Evolutionary conservation across 2,329 filamentous ascomycete genomes (phyloP).

Genomic region (Drechslerella dactyloides): DNA sequence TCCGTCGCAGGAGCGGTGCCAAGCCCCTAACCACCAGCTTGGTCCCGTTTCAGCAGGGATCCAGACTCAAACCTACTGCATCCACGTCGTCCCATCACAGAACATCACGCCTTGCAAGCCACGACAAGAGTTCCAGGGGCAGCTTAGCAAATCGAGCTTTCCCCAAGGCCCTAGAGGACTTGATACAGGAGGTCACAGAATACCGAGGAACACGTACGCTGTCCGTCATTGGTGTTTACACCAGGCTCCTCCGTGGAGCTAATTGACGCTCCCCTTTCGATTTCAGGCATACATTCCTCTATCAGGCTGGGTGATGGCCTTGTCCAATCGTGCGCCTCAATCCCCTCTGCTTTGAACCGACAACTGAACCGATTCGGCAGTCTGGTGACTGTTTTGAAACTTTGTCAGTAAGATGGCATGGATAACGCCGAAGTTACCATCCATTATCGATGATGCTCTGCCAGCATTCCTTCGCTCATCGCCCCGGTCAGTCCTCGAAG

Average conservation of each 20-base stretch:
- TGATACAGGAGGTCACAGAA: no score
- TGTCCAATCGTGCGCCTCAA: constrained; percentile 10
- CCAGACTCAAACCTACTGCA: constrained; percentile 10
- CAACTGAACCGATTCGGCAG: constrained; percentile 32
- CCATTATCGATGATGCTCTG: constrained; percentile 1
- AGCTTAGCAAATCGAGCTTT: constrained; percentile 3
- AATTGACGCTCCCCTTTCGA: neutral
- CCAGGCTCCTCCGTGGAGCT: neutral
- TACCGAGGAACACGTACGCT: constrained; percentile 11
- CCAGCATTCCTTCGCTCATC: neutral
- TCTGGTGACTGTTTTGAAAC: constrained; percentile 42
- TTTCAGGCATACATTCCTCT: constrained; percentile 28
- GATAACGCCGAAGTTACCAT: constrained; percentile 21
- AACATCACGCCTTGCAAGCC: no score
- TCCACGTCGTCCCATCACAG: constrained; percentile 36
- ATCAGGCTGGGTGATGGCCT: constrained; percentile 23
- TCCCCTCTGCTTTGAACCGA: constrained; percentile 16
- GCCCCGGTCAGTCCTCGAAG: constrained; percentile 3
- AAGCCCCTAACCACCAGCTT: constrained; percentile 30
- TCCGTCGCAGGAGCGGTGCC: constrained; percentile 46
- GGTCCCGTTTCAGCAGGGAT: constrained; percentile 45
- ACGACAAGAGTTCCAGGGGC: constrained; percentile 35
- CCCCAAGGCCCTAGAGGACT: no score
- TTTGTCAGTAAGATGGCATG: constrained; percentile 36
- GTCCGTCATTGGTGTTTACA: constrained; percentile 23